These are phyloP conservation scores for Epichloe scottii DNA, from an alignment of 2,329 filamentous ascomycete genomes.

Conservation along the genomic window DNA sequence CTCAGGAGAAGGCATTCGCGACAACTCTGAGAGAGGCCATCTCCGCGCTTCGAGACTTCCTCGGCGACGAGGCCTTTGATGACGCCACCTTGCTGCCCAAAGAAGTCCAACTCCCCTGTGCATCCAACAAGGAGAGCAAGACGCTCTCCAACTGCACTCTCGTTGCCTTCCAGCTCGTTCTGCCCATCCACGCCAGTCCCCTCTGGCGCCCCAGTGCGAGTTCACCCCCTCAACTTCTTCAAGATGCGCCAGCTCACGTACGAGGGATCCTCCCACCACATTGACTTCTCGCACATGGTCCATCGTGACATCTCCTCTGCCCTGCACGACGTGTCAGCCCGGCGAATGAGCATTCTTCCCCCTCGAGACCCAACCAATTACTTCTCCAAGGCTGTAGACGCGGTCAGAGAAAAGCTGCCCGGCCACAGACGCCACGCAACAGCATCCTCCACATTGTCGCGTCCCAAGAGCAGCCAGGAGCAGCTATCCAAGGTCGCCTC, in stretches of 20 bases:
- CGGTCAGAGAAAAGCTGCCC: background rate
- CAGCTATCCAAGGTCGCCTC: conserved; percentile 3
- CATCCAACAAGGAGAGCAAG: conserved; percentile 2
- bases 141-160: conserved; percentile 17
- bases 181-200: conserved; percentile 45
- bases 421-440: background rate
- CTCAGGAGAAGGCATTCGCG: conserved; percentile 31
- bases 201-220: conserved; percentile 37
- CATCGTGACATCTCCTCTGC: conserved; percentile 43
- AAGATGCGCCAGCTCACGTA: conserved; percentile 52
- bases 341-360: background rate
- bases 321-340: conserved; percentile 8
- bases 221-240: conserved; percentile 55
- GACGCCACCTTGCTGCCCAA: conserved; percentile 32
- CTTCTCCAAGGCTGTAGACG: conserved; percentile 1
- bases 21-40: conserved; percentile 31
- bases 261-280: conserved; percentile 32
- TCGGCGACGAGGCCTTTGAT: conserved; percentile 32
- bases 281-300: conserved; percentile 46
- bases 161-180: conserved; percentile 47
- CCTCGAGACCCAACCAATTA: background rate
- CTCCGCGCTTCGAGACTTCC: conserved; percentile 25
- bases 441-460: background rate
- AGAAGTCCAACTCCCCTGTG: conserved; percentile 30
- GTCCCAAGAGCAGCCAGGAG: conserved; percentile 7